phyloP scores from a whole-genome alignment of 2,329 filamentous ascomycete species.

The Orbilia javanica region DNA sequence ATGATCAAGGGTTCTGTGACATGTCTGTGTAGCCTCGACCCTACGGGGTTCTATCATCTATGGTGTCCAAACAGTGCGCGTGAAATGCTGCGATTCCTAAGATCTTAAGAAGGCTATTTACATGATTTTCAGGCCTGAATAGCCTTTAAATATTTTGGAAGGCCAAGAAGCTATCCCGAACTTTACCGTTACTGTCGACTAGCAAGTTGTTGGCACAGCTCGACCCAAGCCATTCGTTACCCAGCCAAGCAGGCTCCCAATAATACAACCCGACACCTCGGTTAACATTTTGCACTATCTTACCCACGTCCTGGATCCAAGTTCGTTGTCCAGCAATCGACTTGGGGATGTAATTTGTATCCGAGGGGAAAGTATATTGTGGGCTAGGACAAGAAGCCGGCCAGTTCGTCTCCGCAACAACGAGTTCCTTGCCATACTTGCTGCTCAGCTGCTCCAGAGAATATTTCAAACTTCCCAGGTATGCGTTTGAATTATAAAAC shows the following conservation, averaged over 20 bases:
- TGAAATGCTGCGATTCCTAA: too few relatives aligned
- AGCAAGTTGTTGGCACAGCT: constrained; percentile 53
- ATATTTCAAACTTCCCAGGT: constrained; percentile 36
- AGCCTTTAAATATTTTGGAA: constrained; percentile 40
- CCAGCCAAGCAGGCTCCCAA: constrained; percentile 80
- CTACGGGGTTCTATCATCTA: too few relatives aligned
- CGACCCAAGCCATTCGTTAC: constrained; percentile 67
- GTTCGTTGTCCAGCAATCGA: constrained; percentile 73
- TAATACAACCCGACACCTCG: constrained; percentile 75
- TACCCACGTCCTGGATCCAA: constrained; percentile 74
- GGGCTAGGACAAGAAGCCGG: constrained; percentile 72
- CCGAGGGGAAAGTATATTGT: constrained; percentile 70
- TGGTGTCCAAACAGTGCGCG: too few relatives aligned
- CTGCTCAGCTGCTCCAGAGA: constrained; percentile 31
- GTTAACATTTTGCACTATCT: constrained; percentile 69
- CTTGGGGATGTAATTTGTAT: constrained; percentile 49
- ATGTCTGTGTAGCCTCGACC: too few relatives aligned
- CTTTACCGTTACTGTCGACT: constrained; percentile 48
- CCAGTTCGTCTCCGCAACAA: constrained; percentile 80
- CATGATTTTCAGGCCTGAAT: background rate
- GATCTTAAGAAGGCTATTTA: too few relatives aligned
- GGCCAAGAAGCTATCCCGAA: constrained; percentile 47
- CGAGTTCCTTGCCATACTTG: constrained; percentile 71
- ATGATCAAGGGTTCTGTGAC: too few relatives aligned
- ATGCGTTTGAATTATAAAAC: constrained; percentile 68